phyloP scores from a whole-genome alignment of 2,329 filamentous ascomycete species.

The Diaporthe sp. region DNA sequence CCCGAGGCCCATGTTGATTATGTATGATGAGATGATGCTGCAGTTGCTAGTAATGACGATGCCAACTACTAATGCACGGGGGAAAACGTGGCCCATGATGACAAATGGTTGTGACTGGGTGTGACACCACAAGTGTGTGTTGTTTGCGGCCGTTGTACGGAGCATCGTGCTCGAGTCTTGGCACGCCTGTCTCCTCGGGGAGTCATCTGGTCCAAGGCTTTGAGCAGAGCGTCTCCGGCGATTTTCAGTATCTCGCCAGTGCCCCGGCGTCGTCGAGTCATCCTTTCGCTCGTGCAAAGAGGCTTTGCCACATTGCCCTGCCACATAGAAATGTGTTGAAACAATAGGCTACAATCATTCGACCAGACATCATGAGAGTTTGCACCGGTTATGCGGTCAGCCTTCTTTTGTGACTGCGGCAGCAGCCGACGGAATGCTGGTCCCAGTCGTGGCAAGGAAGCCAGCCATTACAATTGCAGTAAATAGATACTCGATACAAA shows the following conservation, averaged over 20 bases:
- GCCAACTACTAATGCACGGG: constrained; percentile 8
- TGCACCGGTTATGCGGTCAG: neutral
- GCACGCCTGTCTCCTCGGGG: neutral
- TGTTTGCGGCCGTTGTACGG: constrained; percentile 1
- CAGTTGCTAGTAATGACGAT: constrained; percentile 17
- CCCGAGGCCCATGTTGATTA: constrained; percentile 2
- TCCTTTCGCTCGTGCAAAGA: neutral
- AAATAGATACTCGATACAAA: constrained; percentile 12
- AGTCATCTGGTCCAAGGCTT: neutral
- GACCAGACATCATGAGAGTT: neutral
- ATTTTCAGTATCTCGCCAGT: neutral
- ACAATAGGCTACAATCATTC: neutral
- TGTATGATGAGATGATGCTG: neutral
- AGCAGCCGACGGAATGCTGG: constrained; percentile 7
- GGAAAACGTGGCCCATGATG: constrained; percentile 28
- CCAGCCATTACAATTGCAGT: constrained; percentile 32
- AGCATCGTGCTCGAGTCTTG: neutral
- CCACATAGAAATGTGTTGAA: neutral
- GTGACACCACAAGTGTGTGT: neutral
- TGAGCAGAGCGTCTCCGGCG: neutral
- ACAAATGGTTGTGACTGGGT: constrained; percentile 17
- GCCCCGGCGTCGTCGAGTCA: constrained; percentile 3
- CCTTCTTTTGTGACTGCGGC: constrained; percentile 2
- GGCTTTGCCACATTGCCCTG: neutral
- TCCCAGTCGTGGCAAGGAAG: constrained; percentile 5